A percentile compares a stretch with the other conserved stretches of the same genome.
Conservation (phyloP, 2,329 filamentous ascomycete genomes). For the Epichloe festucae region DNA sequence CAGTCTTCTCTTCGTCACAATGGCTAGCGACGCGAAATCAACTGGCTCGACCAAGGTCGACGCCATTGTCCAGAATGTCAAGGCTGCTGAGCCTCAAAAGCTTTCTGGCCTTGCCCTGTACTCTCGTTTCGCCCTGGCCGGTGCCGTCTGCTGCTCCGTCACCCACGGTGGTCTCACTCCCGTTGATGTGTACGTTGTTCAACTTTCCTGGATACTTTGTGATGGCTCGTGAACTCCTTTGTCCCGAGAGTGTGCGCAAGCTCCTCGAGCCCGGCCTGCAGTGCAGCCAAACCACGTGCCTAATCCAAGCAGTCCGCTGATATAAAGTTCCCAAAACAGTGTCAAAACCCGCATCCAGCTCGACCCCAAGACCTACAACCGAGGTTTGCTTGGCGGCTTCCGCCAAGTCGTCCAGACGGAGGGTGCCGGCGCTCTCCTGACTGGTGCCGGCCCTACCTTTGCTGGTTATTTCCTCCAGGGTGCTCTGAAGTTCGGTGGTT, state of each 20-base stretch:
- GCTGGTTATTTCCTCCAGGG: constrained; percentile 92
- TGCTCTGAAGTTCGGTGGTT: constrained; percentile 87
- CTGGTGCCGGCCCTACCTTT: constrained; percentile 72
- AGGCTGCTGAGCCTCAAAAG: constrained; percentile 28
- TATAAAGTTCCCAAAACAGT: constrained; percentile 30
- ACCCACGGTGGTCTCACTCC: constrained; percentile 95
- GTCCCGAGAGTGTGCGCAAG: not conserved
- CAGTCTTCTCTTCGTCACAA: constrained; percentile 20
- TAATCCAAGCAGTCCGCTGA: not conserved
- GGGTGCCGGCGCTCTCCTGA: constrained; percentile 75
- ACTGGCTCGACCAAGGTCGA: constrained; percentile 32
- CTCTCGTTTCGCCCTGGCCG: constrained; percentile 91
- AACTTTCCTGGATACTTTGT: not conserved
- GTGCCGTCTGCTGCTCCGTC: constrained; percentile 94
- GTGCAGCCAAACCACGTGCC: not conserved
- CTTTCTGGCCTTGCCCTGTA: constrained; percentile 56
- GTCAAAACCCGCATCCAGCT: constrained; percentile 96
- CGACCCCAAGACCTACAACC: constrained; percentile 81
- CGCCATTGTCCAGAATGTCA: constrained; percentile 29
- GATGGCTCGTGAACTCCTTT: not conserved
- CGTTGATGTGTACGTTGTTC: constrained; percentile 93
- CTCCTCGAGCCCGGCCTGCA: not conserved
- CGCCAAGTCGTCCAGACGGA: constrained; percentile 72
- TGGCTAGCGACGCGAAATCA: constrained; percentile 26
- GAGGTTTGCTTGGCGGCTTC: constrained; percentile 75